Evolutionary conservation across 2,329 filamentous ascomycete genomes (phyloP), one percentile per base, ranked within the genome.

Genomic region (Stylonectria norvegica): DNA sequence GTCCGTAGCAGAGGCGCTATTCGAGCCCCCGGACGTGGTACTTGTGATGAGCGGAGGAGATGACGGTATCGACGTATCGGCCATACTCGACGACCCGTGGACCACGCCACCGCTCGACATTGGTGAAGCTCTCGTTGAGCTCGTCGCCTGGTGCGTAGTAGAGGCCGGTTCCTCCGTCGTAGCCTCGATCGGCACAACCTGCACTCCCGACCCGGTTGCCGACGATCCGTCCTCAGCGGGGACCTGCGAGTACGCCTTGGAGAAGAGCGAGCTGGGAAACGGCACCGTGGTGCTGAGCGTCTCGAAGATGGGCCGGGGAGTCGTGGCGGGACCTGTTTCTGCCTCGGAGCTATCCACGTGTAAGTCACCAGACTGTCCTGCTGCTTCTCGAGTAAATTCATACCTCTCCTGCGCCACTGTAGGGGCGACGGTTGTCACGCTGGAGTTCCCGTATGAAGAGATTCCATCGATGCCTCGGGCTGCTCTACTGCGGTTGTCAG

Each of bases 291-390:
- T 45, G n/a, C 45, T 43, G 8, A 55, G 35, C 4, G 56, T 58
- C 42, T 53, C 43, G 20, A 55, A 55, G n/a, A 56, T 41, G 5
- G 55, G 52, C 22, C 48, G 49, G 6, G 57, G 52, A 0, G 55
- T 58, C 11, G 55, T 45, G 34, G 40, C 47, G 16, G 32, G 19
- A 22, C 28, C 35, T 16, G 34, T 14, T n/a, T 42, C 47, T 15
- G 33, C 37, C 7, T 31, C 36, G 11, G 29, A 43, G 7, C 55
- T 57, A 17, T 31, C n/a, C 34, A 56, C 49, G 30, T 23, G 29
- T 22, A 10, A 36, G 6, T 32, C 28, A 25, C 18, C 19, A 17
- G 20, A 9, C 3, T 33, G 8, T 17, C n/a, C n/a, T n/a, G n/a
- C 8, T 29, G 11, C 33, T 9, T 14, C 7, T 16, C 11, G 25